Conservation (phyloP, 257 asterid genomes). For the Sherardia arvensis region DNA sequence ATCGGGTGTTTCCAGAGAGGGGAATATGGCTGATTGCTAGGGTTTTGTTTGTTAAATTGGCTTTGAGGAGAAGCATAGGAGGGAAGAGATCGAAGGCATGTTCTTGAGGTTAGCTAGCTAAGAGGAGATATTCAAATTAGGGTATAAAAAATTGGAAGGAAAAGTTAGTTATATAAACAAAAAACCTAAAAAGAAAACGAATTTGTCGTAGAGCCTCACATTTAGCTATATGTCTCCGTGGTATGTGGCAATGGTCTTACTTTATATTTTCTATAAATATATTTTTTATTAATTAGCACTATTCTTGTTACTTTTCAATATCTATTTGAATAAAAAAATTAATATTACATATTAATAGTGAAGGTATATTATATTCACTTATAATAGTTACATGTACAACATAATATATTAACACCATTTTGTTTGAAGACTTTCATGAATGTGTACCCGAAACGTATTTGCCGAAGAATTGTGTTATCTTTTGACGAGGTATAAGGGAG, state of each 20-base stretch:
- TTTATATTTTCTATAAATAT: not conserved
- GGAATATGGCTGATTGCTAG: not conserved
- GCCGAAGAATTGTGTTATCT: too few relatives aligned
- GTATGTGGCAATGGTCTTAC: not conserved
- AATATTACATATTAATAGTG: too few relatives aligned
- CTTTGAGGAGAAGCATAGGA: not conserved
- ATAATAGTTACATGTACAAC: too few relatives aligned
- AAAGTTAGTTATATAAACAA: constrained; percentile 25
- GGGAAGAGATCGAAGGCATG: not conserved
- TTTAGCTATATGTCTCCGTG: constrained; percentile 15
- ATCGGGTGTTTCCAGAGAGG: not conserved
- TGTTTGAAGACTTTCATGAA: too few relatives aligned
- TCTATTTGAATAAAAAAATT: not conserved
- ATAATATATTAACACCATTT: too few relatives aligned
- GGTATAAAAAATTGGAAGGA: constrained; percentile 7
- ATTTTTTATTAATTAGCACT: too few relatives aligned
- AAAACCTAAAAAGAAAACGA: not conserved
- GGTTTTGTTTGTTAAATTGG: not conserved
- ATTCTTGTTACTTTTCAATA: not conserved
- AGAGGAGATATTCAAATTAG: constrained; percentile 15
- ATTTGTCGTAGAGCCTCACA: constrained; percentile 33
- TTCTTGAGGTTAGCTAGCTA: not conserved
- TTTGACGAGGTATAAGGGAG: too few relatives aligned
- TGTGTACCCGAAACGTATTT: too few relatives aligned
- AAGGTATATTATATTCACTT: too few relatives aligned